Base-by-base conservation (phyloP, 192 early-diverging fungal species). In the Chytriomyces confervae region DNA sequence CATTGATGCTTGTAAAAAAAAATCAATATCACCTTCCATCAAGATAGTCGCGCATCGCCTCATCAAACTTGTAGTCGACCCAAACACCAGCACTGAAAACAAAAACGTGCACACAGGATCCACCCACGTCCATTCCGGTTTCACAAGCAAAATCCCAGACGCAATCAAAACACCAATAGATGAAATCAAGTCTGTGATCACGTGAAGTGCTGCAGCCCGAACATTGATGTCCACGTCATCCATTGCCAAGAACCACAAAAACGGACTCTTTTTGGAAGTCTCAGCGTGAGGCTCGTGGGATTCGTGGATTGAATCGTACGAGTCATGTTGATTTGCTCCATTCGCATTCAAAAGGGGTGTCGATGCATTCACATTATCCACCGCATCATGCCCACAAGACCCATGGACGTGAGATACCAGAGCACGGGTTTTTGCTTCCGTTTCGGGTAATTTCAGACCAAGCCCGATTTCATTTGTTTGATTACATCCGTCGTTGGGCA, bases 81-180 rank as follows among this genome's bases (percentile, higher is more conserved):
- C 81, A 43, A 95, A 82, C 29, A 94, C 94, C 61, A 95, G 79
- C 46, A 91, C 78, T 0, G 93, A 93, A 78, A 95, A 95, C 24
- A 94, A 50, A 75, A 95, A 94, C 6, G 93, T 95, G 82, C 93
- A 94, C 11, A 94, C 65, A 0, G 94, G 94, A 75, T 95, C 93
- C 48, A 95, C 87, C 73, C 89, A 86, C 18, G 88, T 89, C 50
- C 81, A 70, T 13, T 77, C 66, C 10, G 91, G 92, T 51, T 87
- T 83, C 75, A 91, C 80, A 64, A 77, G 80, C 27, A 95, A 85
- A 49, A 94, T 78, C 7, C 91, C 84, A 0, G 93, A 88, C 0
- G 94, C 93, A 53, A 94, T 92, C 7, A 95, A 77, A 20, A 95
- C 93, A 24, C 94, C 94, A 66, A 95, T 79, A 6, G 93, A 94